Percentiles rank a stretch among this genome's conserved stretches.
These are phyloP conservation scores for Cyberlindnera veronae DNA, from an alignment of 805 yeast species.

Conservation along the genomic window DNA sequence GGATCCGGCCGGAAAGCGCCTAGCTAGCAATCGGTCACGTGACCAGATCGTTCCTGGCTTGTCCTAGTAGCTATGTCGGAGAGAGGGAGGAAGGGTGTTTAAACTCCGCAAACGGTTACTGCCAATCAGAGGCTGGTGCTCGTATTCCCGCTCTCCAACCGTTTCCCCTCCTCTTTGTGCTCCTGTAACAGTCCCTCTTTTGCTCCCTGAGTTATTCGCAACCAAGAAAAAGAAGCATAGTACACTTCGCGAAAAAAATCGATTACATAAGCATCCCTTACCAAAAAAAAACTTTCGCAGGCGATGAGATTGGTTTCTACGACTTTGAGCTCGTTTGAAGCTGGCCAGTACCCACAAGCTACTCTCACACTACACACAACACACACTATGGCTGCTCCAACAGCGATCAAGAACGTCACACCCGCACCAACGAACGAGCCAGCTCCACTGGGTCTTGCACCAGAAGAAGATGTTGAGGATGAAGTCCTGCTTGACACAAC, in stretches of 20 bases:
- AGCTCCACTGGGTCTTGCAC: conserved; percentile 8
- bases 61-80: too few species aligned
- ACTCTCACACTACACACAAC: background rate
- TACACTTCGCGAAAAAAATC: background rate
- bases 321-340: too few species aligned
- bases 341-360: background rate
- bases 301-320: background rate
- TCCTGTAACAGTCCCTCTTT: background rate
- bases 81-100: too few species aligned
- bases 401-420: conserved; percentile 29
- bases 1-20: too few species aligned
- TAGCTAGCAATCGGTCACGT: too few species aligned
- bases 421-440: conserved; percentile 3
- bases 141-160: too few species aligned
- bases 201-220: background rate
- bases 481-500: conserved; percentile 37
- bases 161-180: too few species aligned
- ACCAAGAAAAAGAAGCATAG: background rate
- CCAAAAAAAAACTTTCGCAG: conserved; percentile 1
- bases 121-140: too few species aligned
- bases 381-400: conserved; percentile 44
- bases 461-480: conserved; percentile 32
- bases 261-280: too few species aligned
- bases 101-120: too few species aligned
- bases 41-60: too few species aligned